Evolutionary conservation across 495 filamentous ascomycete species (phyloP), one percentile per base, ranked within the genome.

Genomic region (Penicillium simplicissimum): DNA sequence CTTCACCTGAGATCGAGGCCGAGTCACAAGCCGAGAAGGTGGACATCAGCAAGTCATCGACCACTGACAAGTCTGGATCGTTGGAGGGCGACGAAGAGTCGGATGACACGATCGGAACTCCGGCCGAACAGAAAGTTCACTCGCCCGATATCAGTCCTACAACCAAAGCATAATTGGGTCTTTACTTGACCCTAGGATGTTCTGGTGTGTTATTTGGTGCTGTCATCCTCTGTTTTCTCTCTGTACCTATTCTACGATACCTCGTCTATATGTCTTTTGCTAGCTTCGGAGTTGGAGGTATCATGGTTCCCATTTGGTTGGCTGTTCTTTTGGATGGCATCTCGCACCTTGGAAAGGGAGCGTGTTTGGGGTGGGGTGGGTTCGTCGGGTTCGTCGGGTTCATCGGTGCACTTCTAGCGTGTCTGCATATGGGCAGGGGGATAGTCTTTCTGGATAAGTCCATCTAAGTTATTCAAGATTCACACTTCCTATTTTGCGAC

Each of bases 401-500:
- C 36, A 55, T 31, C 21, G 25, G 36, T 48, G 42, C 47, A 49
- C 35, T n/a, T 55, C 52, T 56, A 56, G 62, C 57, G 62, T 60
- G 5, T 60, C 17, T 61, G 58, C 58, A 61, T 61, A 1, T 42
- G 35, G 60, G 57, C 52, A 42, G 48, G 6, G 49, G 61, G 57
- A 42, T 15, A 34, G n/a, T 34, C 19, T 35, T 11, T 45, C 10
- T 59, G 57, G 36, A n/a, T 13, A 35, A 35, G 1, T 33, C 35
- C 23, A 31, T 36, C 15, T 36, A 4, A 43, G 31, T 49, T 47
- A 23, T 25, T 19, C 40, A n/a, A 4, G 38, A 47, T 36, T 6
- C 33, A n/a, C 33, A 33, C 19, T 52, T n/a, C n/a, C n/a, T n/a
- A n/a, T n/a, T n/a, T n/a, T n/a, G n/a, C n/a, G n/a, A n/a, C n/a